Evolutionary conservation across 768 basidiomycete species (phyloP), one percentile per base, ranked within the genome.

Genomic region (Clitopilus hobsonii): DNA sequence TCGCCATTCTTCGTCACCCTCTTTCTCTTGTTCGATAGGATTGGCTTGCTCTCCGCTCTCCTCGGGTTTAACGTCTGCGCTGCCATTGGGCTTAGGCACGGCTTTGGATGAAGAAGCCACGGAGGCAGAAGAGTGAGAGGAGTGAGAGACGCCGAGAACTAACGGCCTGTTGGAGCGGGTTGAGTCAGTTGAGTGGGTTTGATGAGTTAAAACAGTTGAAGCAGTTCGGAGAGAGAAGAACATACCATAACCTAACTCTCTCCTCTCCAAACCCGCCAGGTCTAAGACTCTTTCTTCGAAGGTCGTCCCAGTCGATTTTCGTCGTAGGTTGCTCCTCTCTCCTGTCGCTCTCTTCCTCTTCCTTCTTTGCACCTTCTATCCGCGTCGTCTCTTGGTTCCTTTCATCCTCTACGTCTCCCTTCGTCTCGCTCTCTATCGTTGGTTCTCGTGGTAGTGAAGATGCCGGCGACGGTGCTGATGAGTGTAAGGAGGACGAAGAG

Each of bases 201-300:
- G 23, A 25, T 20, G 20, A 24, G 16, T n/a, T 29, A 8, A 52
- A 56, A 30, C 60, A 66, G 47, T 68, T 60, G 2, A 51, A 53
- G 47, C 3, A 45, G 11, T 14, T 41, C 20, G 22, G 48, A 6
- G 32, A 20, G 53, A 30, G 28, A 45, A 22, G 45, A 27, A 63
- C 76, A 57, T 60, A 83, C 88, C 88, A 90, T 64, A 88, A 70
- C 38, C 71, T 65, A 20, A 63, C 69, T 64, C 88, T 75, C 28
- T 78, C 75, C 8, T 69, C 65, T 22, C 85, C 83, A 61, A 90
- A 89, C 3, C 88, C 88, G n/a, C 82, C 78, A 28, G 82, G 80
- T 38, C 63, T 61, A 16, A 88, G 67, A 57, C 85, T 86, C 51
- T 66, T 67, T 51, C 60, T 61, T 55, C 80, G 73, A 36, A 83